A percentile compares a stretch with the other conserved stretches of the same genome.
phyloP scores from a whole-genome alignment of 1,284 basidiomycete genomes.

The Heimioporus punctisporus region DNA sequence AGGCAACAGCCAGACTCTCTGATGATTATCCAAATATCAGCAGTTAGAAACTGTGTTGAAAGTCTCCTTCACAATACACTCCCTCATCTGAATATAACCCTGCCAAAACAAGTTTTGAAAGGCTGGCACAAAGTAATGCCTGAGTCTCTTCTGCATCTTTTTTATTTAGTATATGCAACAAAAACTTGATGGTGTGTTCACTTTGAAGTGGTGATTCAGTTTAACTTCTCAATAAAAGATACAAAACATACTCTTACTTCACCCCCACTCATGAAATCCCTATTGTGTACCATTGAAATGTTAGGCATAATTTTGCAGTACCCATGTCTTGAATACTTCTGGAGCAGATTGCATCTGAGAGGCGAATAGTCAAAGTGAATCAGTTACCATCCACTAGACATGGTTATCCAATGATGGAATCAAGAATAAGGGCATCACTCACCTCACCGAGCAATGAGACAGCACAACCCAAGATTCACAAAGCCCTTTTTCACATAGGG shows the following conservation, averaged over 20 bases:
- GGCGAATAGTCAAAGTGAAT: conserved; percentile 88
- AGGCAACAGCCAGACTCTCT: too few relatives aligned
- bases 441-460: conserved; percentile 88
- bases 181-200: conserved; percentile 69
- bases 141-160: background rate
- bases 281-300: conserved; percentile 88
- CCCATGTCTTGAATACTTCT: conserved; percentile 75
- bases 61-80: too few relatives aligned
- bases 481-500: conserved; percentile 88
- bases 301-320: conserved; percentile 93
- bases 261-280: conserved; percentile 66
- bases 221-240: background rate
- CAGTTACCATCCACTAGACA: conserved; percentile 82
- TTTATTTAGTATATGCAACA: too few relatives aligned
- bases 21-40: too few relatives aligned
- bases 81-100: too few relatives aligned
- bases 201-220: conserved; percentile 43
- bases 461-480: conserved; percentile 87
- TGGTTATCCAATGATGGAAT: background rate
- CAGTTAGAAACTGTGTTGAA: too few relatives aligned
- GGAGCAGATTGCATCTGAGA: conserved; percentile 83
- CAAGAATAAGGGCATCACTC: conserved; percentile 12
- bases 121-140: background rate
- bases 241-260: conserved; percentile 47
- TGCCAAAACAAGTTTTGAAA: too few relatives aligned